Evolutionary conservation across 2,329 filamentous ascomycete species (phyloP).

Genomic region (Apiospora malaysiana): DNA sequence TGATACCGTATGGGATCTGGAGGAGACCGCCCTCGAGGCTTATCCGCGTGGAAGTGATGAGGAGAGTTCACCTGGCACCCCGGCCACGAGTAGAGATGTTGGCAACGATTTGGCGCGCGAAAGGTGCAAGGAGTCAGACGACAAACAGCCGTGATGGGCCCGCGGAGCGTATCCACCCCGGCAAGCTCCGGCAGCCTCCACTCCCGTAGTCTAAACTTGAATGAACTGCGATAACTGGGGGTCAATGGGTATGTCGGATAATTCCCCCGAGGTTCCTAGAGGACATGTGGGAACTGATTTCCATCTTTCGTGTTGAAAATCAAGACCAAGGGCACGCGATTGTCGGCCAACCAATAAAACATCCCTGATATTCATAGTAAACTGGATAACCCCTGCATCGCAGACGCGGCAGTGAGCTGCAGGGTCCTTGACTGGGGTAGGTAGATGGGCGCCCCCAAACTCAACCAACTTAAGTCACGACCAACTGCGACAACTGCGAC

Average conservation of each 20-base stretch:
- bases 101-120: not conserved
- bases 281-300: not conserved
- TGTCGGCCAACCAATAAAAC: not conserved
- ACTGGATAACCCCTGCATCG: not conserved
- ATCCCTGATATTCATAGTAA: not conserved
- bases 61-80: not conserved
- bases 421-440: not conserved
- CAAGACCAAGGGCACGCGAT: not conserved
- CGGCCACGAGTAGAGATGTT: not conserved
- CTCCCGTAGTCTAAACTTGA: not conserved
- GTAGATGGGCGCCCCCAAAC: not conserved
- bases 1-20: conserved; percentile 45
- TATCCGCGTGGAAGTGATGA: conserved; percentile 26
- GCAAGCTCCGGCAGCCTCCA: not conserved
- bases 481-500: not conserved
- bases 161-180: not conserved
- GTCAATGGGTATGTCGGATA: not conserved
- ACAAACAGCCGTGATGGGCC: not conserved
- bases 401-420: not conserved
- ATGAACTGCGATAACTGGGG: not conserved
- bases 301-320: not conserved
- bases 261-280: not conserved
- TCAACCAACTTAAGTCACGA: not conserved
- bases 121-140: not conserved
- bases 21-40: conserved; percentile 33